Percentiles rank a stretch among this genome's conserved stretches.
phyloP scores from a whole-genome alignment of 139 green algal species.

The Picochlorum sp. region DNA sequence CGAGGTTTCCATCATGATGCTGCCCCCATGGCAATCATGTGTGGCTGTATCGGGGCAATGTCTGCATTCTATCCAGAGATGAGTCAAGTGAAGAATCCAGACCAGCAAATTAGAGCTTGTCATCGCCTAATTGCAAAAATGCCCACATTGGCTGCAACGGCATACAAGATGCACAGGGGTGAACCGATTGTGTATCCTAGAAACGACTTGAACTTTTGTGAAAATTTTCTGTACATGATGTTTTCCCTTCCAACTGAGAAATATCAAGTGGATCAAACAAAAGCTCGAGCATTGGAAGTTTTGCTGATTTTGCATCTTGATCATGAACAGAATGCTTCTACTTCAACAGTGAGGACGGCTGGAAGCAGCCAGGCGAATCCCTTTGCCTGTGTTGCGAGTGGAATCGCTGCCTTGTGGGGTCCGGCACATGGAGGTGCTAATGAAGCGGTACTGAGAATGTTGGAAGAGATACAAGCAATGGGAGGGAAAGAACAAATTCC shows the following conservation, averaged over 20 bases:
- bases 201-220: slow-evolving; percentile 42
- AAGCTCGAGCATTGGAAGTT: slow-evolving; percentile 37
- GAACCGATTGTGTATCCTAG: slow-evolving; percentile 57
- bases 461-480: slow-evolving; percentile 21
- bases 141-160: slow-evolving; percentile 53
- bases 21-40: slow-evolving; percentile 65
- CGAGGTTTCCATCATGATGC: slow-evolving; percentile 55
- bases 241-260: slow-evolving; percentile 25
- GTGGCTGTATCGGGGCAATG: slow-evolving; percentile 40
- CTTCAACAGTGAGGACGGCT: slow-evolving; percentile 45
- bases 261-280: slow-evolving; percentile 41
- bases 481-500: slow-evolving; percentile 25
- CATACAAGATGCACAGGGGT: slow-evolving; percentile 44
- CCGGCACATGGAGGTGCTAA: slow-evolving; percentile 62
- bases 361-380: slow-evolving; percentile 59
- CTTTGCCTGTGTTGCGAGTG: slow-evolving; percentile 57
- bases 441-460: slow-evolving; percentile 46
- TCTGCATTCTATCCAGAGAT: slow-evolving; percentile 48
- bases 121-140: slow-evolving; percentile 57
- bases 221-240: slow-evolving; percentile 65
- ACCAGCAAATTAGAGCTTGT: slow-evolving; percentile 30
- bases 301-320: slow-evolving; percentile 64
- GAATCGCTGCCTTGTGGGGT: slow-evolving; percentile 57
- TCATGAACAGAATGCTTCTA: slow-evolving; percentile 62
- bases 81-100: slow-evolving; percentile 26